phyloP scores from a whole-genome alignment of 2,329 filamentous ascomycete species.

The Periconia sp. region DNA sequence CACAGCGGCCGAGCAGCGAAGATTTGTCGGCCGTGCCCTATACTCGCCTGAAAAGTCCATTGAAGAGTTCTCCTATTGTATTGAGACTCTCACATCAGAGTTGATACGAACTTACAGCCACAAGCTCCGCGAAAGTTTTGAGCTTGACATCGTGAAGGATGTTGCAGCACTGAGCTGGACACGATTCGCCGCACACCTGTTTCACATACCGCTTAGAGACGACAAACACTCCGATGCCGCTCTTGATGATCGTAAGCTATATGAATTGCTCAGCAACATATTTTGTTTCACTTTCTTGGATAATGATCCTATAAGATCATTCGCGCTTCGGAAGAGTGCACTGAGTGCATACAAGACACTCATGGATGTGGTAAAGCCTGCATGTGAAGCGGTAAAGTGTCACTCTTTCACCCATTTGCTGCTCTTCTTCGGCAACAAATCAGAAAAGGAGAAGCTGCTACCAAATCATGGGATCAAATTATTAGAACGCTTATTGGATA shows the following conservation, averaged over 20 bases:
- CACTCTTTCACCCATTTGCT: slow-evolving; percentile 3
- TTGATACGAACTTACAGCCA: slow-evolving; percentile 36
- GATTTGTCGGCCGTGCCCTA: slow-evolving; percentile 13
- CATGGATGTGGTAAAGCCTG: slow-evolving; percentile 1
- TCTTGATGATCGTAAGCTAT: slow-evolving; percentile 29
- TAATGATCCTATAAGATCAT: slow-evolving; percentile 27
- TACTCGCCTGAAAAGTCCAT: slow-evolving; percentile 19
- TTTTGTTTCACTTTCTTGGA: slow-evolving; percentile 39
- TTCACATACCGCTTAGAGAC: slow-evolving; percentile 31
- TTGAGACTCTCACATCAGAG: slow-evolving; percentile 25
- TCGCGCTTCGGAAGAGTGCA: slow-evolving; percentile 13
- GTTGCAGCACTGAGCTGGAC: slow-evolving; percentile 38
- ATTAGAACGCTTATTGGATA: slow-evolving; percentile 11
- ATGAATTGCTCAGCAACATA: slow-evolving; percentile 28
- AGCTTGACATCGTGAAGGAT: slow-evolving; percentile 36
- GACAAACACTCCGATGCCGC: slow-evolving; percentile 20
- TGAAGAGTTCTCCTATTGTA: slow-evolving; percentile 24
- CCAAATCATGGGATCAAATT: slow-evolving; percentile 10
- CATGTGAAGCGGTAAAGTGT: slow-evolving; percentile 7
- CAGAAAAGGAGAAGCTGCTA: slow-evolving; percentile 2
- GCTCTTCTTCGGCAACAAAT: slow-evolving; percentile 1
- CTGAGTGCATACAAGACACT: slow-evolving; percentile 9
- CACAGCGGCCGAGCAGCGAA: slow-evolving; percentile 18
- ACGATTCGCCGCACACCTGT: slow-evolving; percentile 33
- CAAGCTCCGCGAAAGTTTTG: slow-evolving; percentile 36